Percentiles rank a stretch among this genome's conserved stretches.
These are phyloP conservation scores for Eremomyces bilateralis DNA, from an alignment of 495 filamentous ascomycete genomes.

Conservation along the genomic window DNA sequence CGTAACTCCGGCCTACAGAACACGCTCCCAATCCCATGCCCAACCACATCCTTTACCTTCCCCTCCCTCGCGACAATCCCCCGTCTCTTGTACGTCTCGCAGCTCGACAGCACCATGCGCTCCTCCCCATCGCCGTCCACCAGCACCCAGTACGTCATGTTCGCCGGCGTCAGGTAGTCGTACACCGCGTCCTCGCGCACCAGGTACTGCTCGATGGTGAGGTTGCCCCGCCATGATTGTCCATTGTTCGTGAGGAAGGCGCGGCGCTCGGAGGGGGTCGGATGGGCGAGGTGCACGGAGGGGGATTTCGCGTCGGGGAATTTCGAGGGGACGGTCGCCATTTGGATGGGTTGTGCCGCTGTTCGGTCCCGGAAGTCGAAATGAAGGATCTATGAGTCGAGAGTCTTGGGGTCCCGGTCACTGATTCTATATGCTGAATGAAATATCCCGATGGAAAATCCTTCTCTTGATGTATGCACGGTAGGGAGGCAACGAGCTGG, in stretches of 20 bases:
- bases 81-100: constrained; percentile 64
- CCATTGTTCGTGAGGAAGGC: constrained; percentile 46
- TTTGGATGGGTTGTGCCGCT: too few relatives aligned
- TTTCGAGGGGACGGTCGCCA: too few relatives aligned
- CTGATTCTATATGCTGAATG: too few relatives aligned
- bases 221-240: constrained; percentile 43
- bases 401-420: too few relatives aligned
- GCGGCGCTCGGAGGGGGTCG: constrained; percentile 41
- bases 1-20: constrained; percentile 54
- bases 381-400: too few relatives aligned
- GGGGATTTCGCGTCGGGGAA: constrained; percentile 38
- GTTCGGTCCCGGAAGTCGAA: too few relatives aligned
- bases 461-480: too few relatives aligned
- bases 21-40: constrained; percentile 70
- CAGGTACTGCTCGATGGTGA: constrained; percentile 50
- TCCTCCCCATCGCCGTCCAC: constrained; percentile 29
- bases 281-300: constrained; percentile 40
- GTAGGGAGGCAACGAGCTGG: too few relatives aligned
- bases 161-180: constrained; percentile 39
- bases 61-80: constrained; percentile 31
- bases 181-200: constrained; percentile 50
- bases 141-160: constrained; percentile 74
- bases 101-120: constrained; percentile 52
- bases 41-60: constrained; percentile 38
- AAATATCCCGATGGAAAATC: too few relatives aligned